Conservation (phyloP, 306 rosid species). For the Pyrus communis region DNA sequence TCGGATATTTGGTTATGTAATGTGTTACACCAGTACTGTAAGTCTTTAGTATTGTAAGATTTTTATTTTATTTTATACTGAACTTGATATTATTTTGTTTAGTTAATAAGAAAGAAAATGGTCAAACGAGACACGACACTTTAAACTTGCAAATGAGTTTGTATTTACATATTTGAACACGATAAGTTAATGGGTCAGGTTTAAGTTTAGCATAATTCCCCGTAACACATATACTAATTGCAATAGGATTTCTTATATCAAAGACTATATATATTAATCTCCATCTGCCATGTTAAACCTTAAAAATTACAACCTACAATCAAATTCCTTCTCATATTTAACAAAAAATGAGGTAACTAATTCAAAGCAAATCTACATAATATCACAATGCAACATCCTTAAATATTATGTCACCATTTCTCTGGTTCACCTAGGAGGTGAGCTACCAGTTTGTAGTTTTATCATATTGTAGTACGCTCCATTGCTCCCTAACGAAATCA, state of each 20-base stretch:
- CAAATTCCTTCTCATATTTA: neutral
- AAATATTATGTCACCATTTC: neutral
- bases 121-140: no score
- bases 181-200: no score
- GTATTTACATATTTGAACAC: neutral
- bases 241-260: no score
- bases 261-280: neutral
- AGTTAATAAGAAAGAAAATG: no score
- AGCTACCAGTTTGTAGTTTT: slow-evolving; percentile 44
- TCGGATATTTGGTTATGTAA: no score
- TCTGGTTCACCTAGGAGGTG: slow-evolving; percentile 23
- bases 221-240: neutral
- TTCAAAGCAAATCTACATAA: neutral
- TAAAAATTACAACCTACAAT: neutral
- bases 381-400: neutral
- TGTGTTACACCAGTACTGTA: no score
- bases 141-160: neutral
- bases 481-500: slow-evolving; percentile 44
- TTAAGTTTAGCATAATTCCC: no score
- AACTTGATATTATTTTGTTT: no score
- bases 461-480: slow-evolving; percentile 55
- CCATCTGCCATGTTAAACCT: neutral
- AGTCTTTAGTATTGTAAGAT: no score
- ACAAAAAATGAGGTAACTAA: neutral
- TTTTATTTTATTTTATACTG: no score